A percentile compares a stretch with the other conserved stretches of the same genome.
These are phyloP conservation scores for Suhomyces tanzawaensis DNA, from an alignment of 805 yeast genomes.

Conservation along the genomic window DNA sequence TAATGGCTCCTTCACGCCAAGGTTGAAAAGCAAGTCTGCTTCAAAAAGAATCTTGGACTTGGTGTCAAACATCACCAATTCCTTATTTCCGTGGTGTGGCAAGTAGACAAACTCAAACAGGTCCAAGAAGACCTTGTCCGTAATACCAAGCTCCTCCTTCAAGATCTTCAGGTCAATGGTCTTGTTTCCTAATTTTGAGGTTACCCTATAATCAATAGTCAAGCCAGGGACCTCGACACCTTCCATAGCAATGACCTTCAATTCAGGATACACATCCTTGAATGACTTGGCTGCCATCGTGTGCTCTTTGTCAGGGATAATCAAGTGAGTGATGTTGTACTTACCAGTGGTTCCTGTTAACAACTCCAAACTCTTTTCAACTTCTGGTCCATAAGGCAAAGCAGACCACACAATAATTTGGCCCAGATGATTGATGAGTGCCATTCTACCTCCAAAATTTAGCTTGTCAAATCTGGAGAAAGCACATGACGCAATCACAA, in stretches of 20 bases:
- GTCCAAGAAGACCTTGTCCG: slow-evolving; percentile 35
- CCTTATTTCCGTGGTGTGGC: slow-evolving; percentile 58
- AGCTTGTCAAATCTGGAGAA: slow-evolving; percentile 30
- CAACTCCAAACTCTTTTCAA: slow-evolving; percentile 37
- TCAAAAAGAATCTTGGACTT: slow-evolving; percentile 48
- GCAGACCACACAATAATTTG: slow-evolving; percentile 53
- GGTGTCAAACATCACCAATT: slow-evolving; percentile 50
- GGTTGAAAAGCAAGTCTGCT: slow-evolving; percentile 62
- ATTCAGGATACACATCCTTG: slow-evolving; percentile 47
- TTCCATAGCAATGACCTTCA: slow-evolving; percentile 55
- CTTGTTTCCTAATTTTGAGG: slow-evolving; percentile 33
- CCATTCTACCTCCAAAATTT: slow-evolving; percentile 44
- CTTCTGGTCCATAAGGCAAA: slow-evolving; percentile 51
- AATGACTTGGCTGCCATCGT: slow-evolving; percentile 59
- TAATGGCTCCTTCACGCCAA: slow-evolving; percentile 38
- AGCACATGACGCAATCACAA: slow-evolving; percentile 34
- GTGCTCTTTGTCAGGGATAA: slow-evolving; percentile 65
- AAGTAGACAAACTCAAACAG: slow-evolving; percentile 55
- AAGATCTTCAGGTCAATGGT: slow-evolving; percentile 22
- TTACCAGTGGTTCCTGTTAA: slow-evolving; percentile 30
- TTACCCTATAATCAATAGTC: slow-evolving; percentile 41
- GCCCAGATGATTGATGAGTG: slow-evolving; percentile 30
- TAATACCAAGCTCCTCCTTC: slow-evolving; percentile 27
- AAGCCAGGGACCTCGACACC: slow-evolving; percentile 26
- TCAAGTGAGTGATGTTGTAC: slow-evolving; percentile 44